Base-by-base conservation (phyloP, 257 asterid genomes). In the Nyctanthes arbortristis region DNA sequence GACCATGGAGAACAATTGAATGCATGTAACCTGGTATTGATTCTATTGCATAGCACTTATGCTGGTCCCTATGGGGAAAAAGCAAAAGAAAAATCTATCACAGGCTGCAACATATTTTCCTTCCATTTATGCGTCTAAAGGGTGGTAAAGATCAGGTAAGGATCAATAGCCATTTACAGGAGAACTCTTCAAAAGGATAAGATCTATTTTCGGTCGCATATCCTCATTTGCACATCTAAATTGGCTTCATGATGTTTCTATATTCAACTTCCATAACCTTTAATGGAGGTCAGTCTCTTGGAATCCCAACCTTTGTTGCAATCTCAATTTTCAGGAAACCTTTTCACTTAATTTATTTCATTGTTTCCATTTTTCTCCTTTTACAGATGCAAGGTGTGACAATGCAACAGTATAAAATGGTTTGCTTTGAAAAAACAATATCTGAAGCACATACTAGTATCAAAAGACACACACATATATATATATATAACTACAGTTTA, bases 361-460 rank as follows among this genome's bases (percentile, higher is more conserved):
- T 52, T 52, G n/a, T 52, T 52, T 52, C 29, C 59, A 7, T 7
- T 10, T 3, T 16, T 20, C 58, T 22, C 30, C 30, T 52, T 22
- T 52, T 52, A 29, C 7, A 52, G 31, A 24, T 52, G 28, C 31
- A 9, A 7, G 16, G 6, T 24, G 6, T 52, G 8, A 14, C 30
- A 22, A 24, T 20, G 24, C 59, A 52, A 31, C 28, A 52, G n/a
- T 24, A 3, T 35, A 25, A n/a, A 54, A 61, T 60, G 61, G 40
- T 67, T 22, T 45, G 25, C 36, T 35, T 56, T 32, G n/a, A 30
- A 40, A 57, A 30, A 57, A 34, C 27, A 68, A 29, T 16, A 25
- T 18, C 35, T 3, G 52, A 40, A 49, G 57, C 63, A 52, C 11
- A 37, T 65, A 63, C 63, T 39, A 24, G 25, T 61, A 66, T 62